Evolutionary conservation across 257 asterid genomes (phyloP).

Genomic region (Misopates orontium): DNA sequence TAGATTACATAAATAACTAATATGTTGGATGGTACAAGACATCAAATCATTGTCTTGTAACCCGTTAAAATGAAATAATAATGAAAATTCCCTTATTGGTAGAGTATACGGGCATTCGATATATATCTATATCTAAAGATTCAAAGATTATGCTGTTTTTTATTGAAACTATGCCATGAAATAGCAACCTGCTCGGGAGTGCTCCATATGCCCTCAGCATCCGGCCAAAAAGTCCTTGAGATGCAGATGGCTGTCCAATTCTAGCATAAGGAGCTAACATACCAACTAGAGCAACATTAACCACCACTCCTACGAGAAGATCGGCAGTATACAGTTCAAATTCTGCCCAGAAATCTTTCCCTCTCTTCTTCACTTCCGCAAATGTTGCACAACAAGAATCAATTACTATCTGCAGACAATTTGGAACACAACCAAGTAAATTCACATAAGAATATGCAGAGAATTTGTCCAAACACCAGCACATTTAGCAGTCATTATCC

Average conservation of each 20-base stretch:
- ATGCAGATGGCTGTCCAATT: slow-evolving; percentile 61
- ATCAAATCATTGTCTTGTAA: background rate
- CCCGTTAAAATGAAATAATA: no score
- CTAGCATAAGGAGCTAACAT: slow-evolving; percentile 97
- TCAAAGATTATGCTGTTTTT: background rate
- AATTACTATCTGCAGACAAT: slow-evolving; percentile 65
- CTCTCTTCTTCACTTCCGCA: slow-evolving; percentile 96
- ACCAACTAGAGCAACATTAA: slow-evolving; percentile 94
- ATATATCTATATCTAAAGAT: no score
- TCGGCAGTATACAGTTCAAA: slow-evolving; percentile 91
- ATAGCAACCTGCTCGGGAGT: slow-evolving; percentile 91
- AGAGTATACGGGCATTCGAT: no score
- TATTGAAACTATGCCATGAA: background rate
- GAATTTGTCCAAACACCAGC: background rate
- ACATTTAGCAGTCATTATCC: background rate
- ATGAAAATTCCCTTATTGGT: no score
- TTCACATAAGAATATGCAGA: background rate
- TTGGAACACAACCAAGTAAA: slow-evolving; percentile 6
- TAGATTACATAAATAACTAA: background rate
- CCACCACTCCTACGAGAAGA: slow-evolving; percentile 91
- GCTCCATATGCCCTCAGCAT: slow-evolving; percentile 76
- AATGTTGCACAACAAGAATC: slow-evolving; percentile 97
- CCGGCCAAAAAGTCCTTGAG: slow-evolving; percentile 69
- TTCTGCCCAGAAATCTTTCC: slow-evolving; percentile 96
- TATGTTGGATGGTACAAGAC: background rate